Conservation (phyloP, 2,329 filamentous ascomycete species). For the Chrysosporium keratinophilum region DNA sequence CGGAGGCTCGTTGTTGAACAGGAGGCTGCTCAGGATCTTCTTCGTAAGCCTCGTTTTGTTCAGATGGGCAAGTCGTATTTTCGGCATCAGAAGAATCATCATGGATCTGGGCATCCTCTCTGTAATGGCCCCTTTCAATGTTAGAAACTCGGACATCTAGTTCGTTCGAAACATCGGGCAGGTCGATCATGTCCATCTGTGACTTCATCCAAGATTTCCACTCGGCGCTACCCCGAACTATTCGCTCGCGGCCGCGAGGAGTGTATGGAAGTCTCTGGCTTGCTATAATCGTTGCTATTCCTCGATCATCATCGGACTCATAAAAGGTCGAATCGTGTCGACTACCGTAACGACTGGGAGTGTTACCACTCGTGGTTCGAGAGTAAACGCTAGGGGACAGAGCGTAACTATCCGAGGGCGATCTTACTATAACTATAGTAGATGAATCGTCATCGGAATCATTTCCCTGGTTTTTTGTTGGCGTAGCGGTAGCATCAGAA, state of each 20-base stretch:
- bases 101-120: constrained; percentile 25
- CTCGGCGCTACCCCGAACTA: constrained; percentile 14
- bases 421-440: constrained; percentile 15
- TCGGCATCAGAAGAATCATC: constrained; percentile 11
- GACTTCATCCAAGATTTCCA: constrained; percentile 22
- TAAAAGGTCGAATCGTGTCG: background rate
- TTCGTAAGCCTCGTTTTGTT: background rate
- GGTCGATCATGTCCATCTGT: constrained; percentile 19
- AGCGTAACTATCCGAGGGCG: constrained; percentile 5
- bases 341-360: constrained; percentile 13
- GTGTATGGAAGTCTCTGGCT: constrained; percentile 14
- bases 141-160: background rate
- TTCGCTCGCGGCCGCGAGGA: constrained; percentile 6
- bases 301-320: constrained; percentile 16
- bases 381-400: constrained; percentile 29
- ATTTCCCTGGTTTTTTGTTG: constrained; percentile 5
- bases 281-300: constrained; percentile 20
- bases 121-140: constrained; percentile 19
- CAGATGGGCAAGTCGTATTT: background rate
- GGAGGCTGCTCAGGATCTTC: background rate
- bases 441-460: constrained; percentile 14
- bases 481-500: background rate
- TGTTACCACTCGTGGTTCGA: constrained; percentile 23
- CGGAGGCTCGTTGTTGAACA: background rate
- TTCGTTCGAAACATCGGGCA: background rate